These are phyloP conservation scores for Potentilla sterilis DNA, from an alignment of 306 rosid species.

Conservation along the genomic window DNA sequence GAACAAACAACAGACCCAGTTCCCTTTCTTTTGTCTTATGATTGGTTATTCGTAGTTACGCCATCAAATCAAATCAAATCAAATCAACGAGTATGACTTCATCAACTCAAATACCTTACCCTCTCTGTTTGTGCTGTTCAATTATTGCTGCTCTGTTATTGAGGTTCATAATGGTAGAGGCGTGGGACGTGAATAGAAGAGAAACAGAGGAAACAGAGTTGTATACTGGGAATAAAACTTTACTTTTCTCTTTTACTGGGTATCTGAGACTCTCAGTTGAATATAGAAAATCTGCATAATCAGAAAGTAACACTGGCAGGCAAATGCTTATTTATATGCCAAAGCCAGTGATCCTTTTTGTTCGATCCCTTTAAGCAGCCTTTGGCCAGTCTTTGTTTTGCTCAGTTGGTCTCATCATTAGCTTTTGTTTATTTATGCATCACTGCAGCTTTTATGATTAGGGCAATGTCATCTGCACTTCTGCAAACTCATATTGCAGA, in stretches of 20 bases:
- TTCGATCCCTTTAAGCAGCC: constrained; percentile 6
- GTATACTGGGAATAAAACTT: neutral
- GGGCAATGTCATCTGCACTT: neutral
- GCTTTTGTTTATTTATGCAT: neutral
- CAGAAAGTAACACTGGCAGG: neutral
- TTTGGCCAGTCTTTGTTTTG: neutral
- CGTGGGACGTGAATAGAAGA: neutral
- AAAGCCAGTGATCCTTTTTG: neutral
- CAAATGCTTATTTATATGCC: neutral
- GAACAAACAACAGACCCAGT: neutral
- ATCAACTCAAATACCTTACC: neutral
- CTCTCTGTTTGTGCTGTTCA: neutral
- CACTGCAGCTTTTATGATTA: neutral
- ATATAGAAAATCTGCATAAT: neutral
- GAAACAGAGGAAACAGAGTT: neutral
- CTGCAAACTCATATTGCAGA: neutral
- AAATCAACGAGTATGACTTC: neutral
- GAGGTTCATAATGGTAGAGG: neutral
- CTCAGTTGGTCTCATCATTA: constrained; percentile 9
- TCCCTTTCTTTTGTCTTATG: neutral
- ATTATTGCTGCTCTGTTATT: neutral
- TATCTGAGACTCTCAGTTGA: neutral
- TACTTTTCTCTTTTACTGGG: neutral
- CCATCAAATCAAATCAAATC: too few relatives aligned
- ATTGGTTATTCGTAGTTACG: neutral